Conservation (phyloP, 257 asterid species). For the Lantana camara region DNA sequence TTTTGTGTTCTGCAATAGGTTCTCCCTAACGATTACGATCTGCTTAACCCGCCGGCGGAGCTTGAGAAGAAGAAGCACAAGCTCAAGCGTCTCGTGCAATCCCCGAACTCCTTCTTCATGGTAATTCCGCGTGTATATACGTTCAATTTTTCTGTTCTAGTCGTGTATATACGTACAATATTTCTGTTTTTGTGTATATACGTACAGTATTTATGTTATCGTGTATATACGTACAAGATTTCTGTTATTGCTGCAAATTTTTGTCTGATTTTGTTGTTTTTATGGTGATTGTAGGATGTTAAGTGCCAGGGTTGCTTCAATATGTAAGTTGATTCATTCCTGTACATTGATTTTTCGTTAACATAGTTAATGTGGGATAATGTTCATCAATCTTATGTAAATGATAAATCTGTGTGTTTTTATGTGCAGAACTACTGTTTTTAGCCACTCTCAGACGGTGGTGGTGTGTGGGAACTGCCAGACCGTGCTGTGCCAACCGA, state of each 20-base stretch:
- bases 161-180: no score
- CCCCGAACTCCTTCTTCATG: slow-evolving; percentile 60
- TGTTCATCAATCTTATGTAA: no score
- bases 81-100: slow-evolving; percentile 68
- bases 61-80: slow-evolving; percentile 81
- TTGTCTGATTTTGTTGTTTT: neutral
- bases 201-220: no score
- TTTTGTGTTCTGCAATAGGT: slow-evolving; percentile 30
- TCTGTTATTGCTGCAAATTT: neutral
- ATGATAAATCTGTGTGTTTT: neutral
- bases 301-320: slow-evolving; percentile 73
- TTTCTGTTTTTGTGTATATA: no score
- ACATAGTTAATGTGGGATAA: neutral
- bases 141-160: no score
- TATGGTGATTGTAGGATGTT: slow-evolving; percentile 44
- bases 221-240: neutral
- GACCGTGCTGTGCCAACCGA: slow-evolving; percentile 66
- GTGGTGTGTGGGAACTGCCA: slow-evolving; percentile 65
- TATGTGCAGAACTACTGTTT: slow-evolving; percentile 54
- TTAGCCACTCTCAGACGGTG: slow-evolving; percentile 57
- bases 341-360: no score
- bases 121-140: slow-evolving; percentile 16
- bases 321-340: slow-evolving; percentile 42
- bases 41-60: slow-evolving; percentile 73
- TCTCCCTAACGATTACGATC: slow-evolving; percentile 57